A percentile compares a stretch with the other conserved stretches of the same genome.
Conservation (phyloP, 2,329 filamentous ascomycete genomes). For the Lachnellula occidentalis region DNA sequence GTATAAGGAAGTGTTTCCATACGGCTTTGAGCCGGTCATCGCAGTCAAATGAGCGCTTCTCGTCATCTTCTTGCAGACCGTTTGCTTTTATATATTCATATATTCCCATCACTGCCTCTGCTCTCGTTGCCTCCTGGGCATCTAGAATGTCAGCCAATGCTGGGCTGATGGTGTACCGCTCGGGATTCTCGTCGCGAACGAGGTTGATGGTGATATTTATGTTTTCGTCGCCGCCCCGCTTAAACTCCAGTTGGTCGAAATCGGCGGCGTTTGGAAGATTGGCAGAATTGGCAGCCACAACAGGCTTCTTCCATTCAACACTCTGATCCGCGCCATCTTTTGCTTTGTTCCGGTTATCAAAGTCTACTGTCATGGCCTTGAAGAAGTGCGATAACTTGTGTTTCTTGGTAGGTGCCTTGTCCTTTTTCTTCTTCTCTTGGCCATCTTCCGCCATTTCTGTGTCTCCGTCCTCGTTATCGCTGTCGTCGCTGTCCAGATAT, state of each 20-base stretch:
- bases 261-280: conserved; percentile 59
- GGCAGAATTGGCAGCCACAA: conserved; percentile 42
- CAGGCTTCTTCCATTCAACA: conserved; percentile 86
- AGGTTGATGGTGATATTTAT: conserved; percentile 87
- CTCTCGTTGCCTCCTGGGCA: conserved; percentile 77
- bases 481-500: conserved; percentile 41
- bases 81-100: conserved; percentile 92
- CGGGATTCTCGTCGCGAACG: conserved; percentile 75
- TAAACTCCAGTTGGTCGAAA: conserved; percentile 89
- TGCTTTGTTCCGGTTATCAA: conserved; percentile 55
- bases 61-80: conserved; percentile 87
- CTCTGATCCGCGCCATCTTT: conserved; percentile 49
- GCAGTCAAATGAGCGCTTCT: conserved; percentile 87
- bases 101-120: conserved; percentile 82
- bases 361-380: conserved; percentile 69
- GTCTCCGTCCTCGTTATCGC: conserved; percentile 43
- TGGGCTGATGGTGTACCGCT: conserved; percentile 75
- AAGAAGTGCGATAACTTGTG: conserved; percentile 73
- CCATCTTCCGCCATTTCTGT: conserved; percentile 51
- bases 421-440: conserved; percentile 35
- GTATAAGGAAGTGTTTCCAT: conserved; percentile 30
- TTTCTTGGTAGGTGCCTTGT: conserved; percentile 38
- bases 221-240: conserved; percentile 88
- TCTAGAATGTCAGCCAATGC: conserved; percentile 80
- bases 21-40: conserved; percentile 77